Base-by-base conservation (phyloP, 2,329 filamentous ascomycete species). In the Paecilomyces dactylethromorphus region DNA sequence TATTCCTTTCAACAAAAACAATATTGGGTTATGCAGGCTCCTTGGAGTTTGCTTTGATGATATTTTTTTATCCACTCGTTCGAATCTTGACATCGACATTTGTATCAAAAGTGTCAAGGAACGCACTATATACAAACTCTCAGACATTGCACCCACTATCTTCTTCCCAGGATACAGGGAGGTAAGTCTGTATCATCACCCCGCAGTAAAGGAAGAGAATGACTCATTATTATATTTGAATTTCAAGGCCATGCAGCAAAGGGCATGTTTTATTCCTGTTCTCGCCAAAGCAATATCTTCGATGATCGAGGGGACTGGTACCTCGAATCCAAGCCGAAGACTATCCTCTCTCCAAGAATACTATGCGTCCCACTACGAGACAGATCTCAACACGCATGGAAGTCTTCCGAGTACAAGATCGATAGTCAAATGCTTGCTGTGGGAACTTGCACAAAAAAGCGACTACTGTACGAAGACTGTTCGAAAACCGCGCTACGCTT, bases 171-270 rank as follows among this genome's bases (percentile, higher is more conserved):
- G 65, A 3, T 74, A 76, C 56, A 63, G 64, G 51, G 63, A 68
- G 60, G 75, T 74, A 57, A 64, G 59, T 26, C 11, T 45, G 3
- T 29, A 29, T 29, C 11, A 3, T 6, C 18, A 24, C n/a, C 32
- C 4, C 18, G 7, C 7, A 22, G 53, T 31, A 11, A 5, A 10
- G 22, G 15, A 49, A 18, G 54, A 52, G 62, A 12, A 55, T 51
- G 22, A 13, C 24, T 59, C 56, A 39, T 49, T 54, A 6, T 57
- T 52, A n/a, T 8, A 2, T 51, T 24, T 13, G 5, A 13, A 39
- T 54, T 45, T 18, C 7, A 45, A 77, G 75, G 69, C 66, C 33
- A 70, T 76, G 59, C 68, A 66, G 35, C 71, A 76, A 61, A 66
- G 75, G 33, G 67, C 66, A 10, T 64, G 65, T 6, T 68, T 74